These are phyloP conservation scores for Cinchona pubescens DNA, from an alignment of 257 asterid genomes.

Conservation along the genomic window DNA sequence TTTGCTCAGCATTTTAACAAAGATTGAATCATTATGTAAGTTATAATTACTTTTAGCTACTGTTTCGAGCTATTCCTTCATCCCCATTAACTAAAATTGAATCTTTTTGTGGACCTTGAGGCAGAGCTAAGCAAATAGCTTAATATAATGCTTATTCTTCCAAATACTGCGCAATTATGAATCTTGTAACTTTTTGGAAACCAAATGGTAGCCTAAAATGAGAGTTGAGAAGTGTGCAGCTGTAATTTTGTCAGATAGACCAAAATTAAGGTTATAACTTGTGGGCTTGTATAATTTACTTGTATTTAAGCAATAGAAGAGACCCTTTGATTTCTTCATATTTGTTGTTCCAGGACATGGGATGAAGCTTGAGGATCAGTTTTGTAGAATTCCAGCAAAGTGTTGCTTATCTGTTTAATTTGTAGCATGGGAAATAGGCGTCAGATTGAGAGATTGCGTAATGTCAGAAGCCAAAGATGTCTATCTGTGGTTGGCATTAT, in stretches of 20 bases:
- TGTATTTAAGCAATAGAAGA: not conserved
- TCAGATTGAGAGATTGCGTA: conserved; percentile 26
- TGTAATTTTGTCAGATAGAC: not conserved
- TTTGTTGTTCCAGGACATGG: conserved; percentile 11
- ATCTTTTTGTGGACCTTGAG: not conserved
- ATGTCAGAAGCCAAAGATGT: conserved; percentile 17
- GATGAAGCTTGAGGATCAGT: not conserved
- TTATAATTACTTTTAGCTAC: not conserved
- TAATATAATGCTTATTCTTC: not conserved
- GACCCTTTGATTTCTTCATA: not conserved
- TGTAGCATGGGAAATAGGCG: conserved; percentile 32
- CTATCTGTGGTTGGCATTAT: conserved; percentile 26
- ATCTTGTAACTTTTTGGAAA: not conserved
- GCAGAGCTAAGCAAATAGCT: not conserved
- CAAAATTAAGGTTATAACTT: not conserved
- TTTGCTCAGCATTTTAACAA: not conserved
- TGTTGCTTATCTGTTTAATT: not conserved
- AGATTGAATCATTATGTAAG: not conserved
- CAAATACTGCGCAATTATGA: not conserved
- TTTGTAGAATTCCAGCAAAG: not conserved
- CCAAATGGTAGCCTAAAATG: not conserved
- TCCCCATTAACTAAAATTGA: no score
- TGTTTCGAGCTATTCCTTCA: not conserved
- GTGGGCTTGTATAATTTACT: not conserved
- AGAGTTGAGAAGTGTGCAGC: not conserved